A percentile compares a stretch with the other conserved stretches of the same genome.
phyloP scores from a whole-genome alignment of 2,329 filamentous ascomycete genomes.

The Penicillium sp. region DNA sequence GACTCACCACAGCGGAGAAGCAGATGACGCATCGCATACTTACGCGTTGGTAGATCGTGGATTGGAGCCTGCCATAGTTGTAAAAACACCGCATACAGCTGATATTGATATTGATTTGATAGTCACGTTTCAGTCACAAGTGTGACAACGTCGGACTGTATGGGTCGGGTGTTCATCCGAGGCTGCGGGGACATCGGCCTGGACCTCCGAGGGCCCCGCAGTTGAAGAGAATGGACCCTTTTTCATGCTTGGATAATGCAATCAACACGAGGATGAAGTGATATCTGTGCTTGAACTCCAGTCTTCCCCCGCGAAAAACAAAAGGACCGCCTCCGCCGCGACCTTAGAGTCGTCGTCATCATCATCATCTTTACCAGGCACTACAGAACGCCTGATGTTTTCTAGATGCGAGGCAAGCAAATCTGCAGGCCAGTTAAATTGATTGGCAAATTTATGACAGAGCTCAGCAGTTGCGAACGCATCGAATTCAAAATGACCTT shows the following conservation, averaged over 20 bases:
- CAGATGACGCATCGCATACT: background rate
- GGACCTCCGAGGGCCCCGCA: slow-evolving; percentile 5
- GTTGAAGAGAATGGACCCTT: background rate
- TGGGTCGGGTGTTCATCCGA: slow-evolving; percentile 2
- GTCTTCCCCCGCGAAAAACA: slow-evolving; percentile 26
- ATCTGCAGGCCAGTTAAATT: slow-evolving; percentile 19
- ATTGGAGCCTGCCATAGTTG: background rate
- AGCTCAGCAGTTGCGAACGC: slow-evolving; percentile 22
- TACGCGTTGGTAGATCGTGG: slow-evolving; percentile 11
- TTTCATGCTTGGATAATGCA: background rate
- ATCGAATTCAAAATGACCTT: slow-evolving; percentile 32
- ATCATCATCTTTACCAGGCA: slow-evolving; percentile 14
- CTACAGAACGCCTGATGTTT: slow-evolving; percentile 16
- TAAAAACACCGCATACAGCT: background rate
- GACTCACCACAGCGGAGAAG: background rate
- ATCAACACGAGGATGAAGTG: background rate
- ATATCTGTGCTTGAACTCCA: too few relatives aligned
- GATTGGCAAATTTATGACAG: slow-evolving; percentile 21
- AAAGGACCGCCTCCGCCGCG: slow-evolving; percentile 30
- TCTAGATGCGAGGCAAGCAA: slow-evolving; percentile 14
- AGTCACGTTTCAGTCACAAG: background rate
- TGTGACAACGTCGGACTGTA: background rate
- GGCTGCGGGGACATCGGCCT: slow-evolving; percentile 1
- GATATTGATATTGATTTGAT: background rate
- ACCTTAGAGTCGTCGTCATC: slow-evolving; percentile 28